Evolutionary conservation across 768 basidiomycete genomes (phyloP).

Genomic region (Leucocoprinus sp.): DNA sequence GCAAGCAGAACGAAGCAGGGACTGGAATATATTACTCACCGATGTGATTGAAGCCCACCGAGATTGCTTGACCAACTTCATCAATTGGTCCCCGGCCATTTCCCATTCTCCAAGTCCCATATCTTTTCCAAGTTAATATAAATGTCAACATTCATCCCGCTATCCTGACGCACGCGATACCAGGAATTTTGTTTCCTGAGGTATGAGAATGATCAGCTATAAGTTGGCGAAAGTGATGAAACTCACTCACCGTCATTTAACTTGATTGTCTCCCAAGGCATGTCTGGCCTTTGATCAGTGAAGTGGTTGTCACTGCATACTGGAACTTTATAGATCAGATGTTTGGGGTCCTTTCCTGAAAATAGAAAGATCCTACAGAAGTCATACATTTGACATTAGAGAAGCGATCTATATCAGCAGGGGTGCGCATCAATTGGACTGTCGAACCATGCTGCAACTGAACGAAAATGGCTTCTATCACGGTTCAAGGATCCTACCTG

Average conservation of each 20-base stretch:
- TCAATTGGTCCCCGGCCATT: constrained; percentile 43
- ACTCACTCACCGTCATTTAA: constrained; percentile 47
- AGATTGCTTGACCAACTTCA: constrained; percentile 55
- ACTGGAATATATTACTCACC: constrained; percentile 29
- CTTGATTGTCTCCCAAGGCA: constrained; percentile 55
- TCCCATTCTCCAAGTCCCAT: constrained; percentile 60
- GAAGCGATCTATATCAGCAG: too few relatives aligned
- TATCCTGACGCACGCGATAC: constrained; percentile 30
- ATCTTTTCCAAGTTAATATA: constrained; percentile 20
- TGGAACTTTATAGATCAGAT: too few relatives aligned
- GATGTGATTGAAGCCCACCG: constrained; percentile 53
- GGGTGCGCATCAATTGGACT: too few relatives aligned
- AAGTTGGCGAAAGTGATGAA: neutral
- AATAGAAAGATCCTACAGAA: too few relatives aligned
- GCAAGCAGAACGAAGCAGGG: neutral
- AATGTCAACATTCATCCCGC: neutral
- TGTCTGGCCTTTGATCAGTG: too few relatives aligned
- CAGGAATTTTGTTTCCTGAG: constrained; percentile 40
- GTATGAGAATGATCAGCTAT: neutral
- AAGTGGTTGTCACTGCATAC: too few relatives aligned
- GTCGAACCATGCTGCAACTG: too few relatives aligned
- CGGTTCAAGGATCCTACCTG: too few relatives aligned
- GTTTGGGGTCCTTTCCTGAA: too few relatives aligned
- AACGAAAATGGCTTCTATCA: too few relatives aligned
- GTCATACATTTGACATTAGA: too few relatives aligned